These are phyloP conservation scores for Rhizoclosmatium globosum DNA, from an alignment of 192 early-diverging fungal genomes.

Conservation along the genomic window DNA sequence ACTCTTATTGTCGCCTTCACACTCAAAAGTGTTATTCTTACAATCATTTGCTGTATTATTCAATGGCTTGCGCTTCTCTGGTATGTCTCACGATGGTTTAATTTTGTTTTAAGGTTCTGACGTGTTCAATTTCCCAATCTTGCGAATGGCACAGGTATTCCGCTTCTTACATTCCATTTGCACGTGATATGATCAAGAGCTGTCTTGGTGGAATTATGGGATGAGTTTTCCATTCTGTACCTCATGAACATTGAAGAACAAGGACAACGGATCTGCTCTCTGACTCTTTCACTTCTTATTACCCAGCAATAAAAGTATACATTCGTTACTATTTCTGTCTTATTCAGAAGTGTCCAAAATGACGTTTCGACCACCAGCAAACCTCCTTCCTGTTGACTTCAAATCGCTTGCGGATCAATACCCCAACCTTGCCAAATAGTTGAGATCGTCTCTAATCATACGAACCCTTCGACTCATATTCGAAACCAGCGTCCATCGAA, in stretches of 20 bases:
- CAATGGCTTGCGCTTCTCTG: constrained; percentile 90
- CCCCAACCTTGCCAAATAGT: constrained; percentile 23
- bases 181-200: constrained; percentile 63
- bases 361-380: background rate
- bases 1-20: constrained; percentile 82
- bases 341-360: background rate
- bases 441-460: background rate
- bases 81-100: constrained; percentile 65
- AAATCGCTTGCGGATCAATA: constrained; percentile 5
- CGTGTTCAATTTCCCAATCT: background rate
- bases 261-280: no score
- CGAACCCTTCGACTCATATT: background rate
- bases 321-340: no score
- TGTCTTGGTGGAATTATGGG: constrained; percentile 44
- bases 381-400: constrained; percentile 22
- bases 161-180: constrained; percentile 88
- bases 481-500: constrained; percentile 9
- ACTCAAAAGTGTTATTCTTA: constrained; percentile 70
- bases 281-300: no score
- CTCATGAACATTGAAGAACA: background rate
- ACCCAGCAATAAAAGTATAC: no score
- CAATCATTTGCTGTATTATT: constrained; percentile 80
- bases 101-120: background rate
- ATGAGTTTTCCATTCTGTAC: background rate
- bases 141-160: constrained; percentile 34